phyloP scores from a whole-genome alignment of 176 grass and related monocot genomes.

The barley (Hordeum vulgare) region MorexV3_pseudomolecules_assembly NC_058519.1:23420637-23421136 shows the following conservation, averaged over 20 bases:
- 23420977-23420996: no score
- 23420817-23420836: slow-evolving; percentile 87
- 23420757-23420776: slow-evolving; percentile 7
- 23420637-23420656: slow-evolving; percentile 82
- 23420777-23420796: slow-evolving; percentile 72
- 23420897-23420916: neutral
- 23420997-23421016: no score
- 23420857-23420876: neutral
- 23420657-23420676: slow-evolving; percentile 98
- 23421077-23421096: neutral
- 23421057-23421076: neutral
- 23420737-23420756: neutral
- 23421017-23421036: neutral
- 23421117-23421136: neutral
- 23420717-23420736: neutral
- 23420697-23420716: slow-evolving; percentile 72
- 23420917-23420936: no score
- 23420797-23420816: slow-evolving; percentile 83
- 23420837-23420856: slow-evolving; percentile 92
- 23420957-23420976: no score
- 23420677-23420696: slow-evolving; percentile 50
- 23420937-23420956: no score
- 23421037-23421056: neutral
- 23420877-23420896: slow-evolving; percentile 1
- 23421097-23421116: neutral